Base-by-base conservation (phyloP, 1,284 basidiomycete genomes). In the Volvariella volvacea region DNA sequence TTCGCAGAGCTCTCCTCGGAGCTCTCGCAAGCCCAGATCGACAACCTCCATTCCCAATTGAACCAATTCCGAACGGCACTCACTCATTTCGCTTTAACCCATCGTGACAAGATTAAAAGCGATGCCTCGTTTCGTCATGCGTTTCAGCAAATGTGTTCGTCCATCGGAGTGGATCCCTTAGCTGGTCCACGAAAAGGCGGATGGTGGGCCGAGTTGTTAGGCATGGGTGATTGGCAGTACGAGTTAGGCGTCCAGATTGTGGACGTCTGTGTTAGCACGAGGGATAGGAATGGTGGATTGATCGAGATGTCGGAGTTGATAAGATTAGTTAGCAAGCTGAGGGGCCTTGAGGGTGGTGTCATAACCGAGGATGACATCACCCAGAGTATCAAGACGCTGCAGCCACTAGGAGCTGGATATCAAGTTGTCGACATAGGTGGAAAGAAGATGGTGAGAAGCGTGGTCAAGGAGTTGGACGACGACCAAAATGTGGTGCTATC, bases 221-320 rank as follows among this genome's bases (percentile, higher is more conserved):
- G 90, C 0, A 63, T 89, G 42, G 83, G 91, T 4, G 96, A 99
- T 61, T 99, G 92, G 91, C 88, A 93, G 56, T 91, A 92, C 61
- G 94, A 96, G 57, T 78, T 99, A 1, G 92, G 92, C 2, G 91
- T 98, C 20, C 95, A 99, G 69, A 88, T 99, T 50, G 92, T 99
- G 40, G 95, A 99, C 60, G 80, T 99, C 14, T 98, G 95, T 57
- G 84, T 98, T 22, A 86, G 81, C 58, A 95, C 91, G 7, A 71
- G 94, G 36, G 83, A 87, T 46, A 68, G 82, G 36, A 97, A 97
- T 53, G 95, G 96, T 0, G 95, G 96, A 0, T 67, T 98, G 43
- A 92, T 99, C 44, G 86, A 88, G 53, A 80, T 98, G 74, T 71
- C 75, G 9, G 93, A 98, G 61, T 71, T 99, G 34, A 73, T 96